Conservation (phyloP, 768 basidiomycete species). For the Russula sp. region DNA sequence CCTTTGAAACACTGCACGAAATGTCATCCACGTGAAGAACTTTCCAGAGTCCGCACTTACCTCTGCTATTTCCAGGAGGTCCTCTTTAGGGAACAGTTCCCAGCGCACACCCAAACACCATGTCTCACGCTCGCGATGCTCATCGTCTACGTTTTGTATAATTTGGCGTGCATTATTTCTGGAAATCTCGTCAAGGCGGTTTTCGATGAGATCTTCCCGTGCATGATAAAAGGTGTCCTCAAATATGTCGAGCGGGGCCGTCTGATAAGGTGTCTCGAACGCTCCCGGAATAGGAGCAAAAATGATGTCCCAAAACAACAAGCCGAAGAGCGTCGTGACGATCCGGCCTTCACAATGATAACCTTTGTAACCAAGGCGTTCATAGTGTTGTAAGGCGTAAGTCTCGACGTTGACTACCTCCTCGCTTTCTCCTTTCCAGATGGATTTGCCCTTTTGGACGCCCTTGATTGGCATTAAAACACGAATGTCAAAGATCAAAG, state of each 20-base stretch:
- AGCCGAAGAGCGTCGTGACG: slow-evolving; percentile 71
- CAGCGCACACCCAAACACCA: slow-evolving; percentile 85
- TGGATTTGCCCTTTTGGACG: slow-evolving; percentile 28
- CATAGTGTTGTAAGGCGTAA: slow-evolving; percentile 80
- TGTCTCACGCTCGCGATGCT: slow-evolving; percentile 62
- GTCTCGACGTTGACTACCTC: slow-evolving; percentile 77
- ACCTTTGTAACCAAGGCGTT: slow-evolving; percentile 79
- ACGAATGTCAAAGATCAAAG: not conserved
- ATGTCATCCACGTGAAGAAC: not conserved
- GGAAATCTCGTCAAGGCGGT: slow-evolving; percentile 59
- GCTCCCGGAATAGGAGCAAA: slow-evolving; percentile 81
- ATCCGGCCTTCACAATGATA: slow-evolving; percentile 89
- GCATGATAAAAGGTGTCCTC: slow-evolving; percentile 84
- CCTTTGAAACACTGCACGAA: slow-evolving; percentile 68
- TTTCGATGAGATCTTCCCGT: slow-evolving; percentile 63
- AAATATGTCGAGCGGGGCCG: slow-evolving; percentile 82
- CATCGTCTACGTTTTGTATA: slow-evolving; percentile 55
- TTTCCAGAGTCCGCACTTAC: slow-evolving; percentile 42
- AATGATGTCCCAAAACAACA: slow-evolving; percentile 90
- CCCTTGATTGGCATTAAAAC: not conserved
- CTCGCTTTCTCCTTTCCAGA: slow-evolving; percentile 69
- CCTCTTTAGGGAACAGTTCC: slow-evolving; percentile 69
- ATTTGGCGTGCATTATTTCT: slow-evolving; percentile 55
- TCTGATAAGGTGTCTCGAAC: slow-evolving; percentile 91
- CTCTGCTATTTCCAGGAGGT: slow-evolving; percentile 76